Base-by-base conservation (phyloP, 129 eudicot genomes). In the Pseudognaphalium luteoalbum region DNA sequence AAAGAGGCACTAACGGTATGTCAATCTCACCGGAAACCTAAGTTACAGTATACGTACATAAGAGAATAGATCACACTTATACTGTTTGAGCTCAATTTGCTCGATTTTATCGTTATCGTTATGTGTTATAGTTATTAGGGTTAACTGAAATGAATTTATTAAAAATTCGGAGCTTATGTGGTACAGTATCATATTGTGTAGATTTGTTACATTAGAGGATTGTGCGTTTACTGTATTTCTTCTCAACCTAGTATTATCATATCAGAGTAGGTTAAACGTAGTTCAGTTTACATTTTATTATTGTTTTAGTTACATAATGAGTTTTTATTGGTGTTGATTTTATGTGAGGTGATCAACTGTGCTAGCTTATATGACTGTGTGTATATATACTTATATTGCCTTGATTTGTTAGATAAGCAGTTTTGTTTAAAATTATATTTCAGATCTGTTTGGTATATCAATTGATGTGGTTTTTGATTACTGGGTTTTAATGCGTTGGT, bases 1-100 rank as follows among this genome's bases (percentile, higher is more conserved):
- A 86, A 87, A 74, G 99, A 94, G 81, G 83, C 96, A 69, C 93
- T 94, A 51, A 94, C 99, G 97, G 99, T 94, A 85, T 74, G 64
- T 21, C 47, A 68, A 60, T 65, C 4, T 29, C 41, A 14, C 32
- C 72, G 19, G 3, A 50, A 4, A 28, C 39, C 62, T 66, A 71
- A 30, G 30, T 57, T 66, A 37, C 67, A 25, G 21, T 52, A 30
- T 63, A 51, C 5, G 7, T 58, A 35, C 77, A 64, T 52, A 64
- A 42, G 65, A 35, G 68, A 9, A 54, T 72, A 79, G 76, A 76
- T 76, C 81, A 11, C 17, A 42, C 41, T 66, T 54, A 4, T 58
- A 47, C 19, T 51, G 51, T 51, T 7, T 52, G 33, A 81, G 80
- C 75, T 76, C 73, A 79, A 39, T 82, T 76, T 21, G 42, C 74